phyloP scores from a whole-genome alignment of 2,329 filamentous ascomycete genomes.

The Decorospora gaudefroyi region DNA sequence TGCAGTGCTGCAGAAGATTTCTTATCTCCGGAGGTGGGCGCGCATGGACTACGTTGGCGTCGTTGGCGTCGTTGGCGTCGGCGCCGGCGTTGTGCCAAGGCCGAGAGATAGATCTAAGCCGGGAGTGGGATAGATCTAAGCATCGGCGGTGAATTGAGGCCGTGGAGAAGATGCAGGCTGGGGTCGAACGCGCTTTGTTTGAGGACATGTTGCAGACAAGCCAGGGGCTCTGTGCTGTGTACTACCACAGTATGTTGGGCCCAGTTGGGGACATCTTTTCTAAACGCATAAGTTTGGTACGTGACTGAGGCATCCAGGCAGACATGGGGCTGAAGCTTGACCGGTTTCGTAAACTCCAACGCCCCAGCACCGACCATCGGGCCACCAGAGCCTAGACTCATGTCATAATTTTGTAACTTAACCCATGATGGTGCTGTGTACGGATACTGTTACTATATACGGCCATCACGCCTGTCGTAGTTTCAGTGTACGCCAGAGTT shows the following conservation, averaged over 20 bases:
- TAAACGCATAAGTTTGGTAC: constrained; percentile 47
- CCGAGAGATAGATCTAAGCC: too few species aligned
- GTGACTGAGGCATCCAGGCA: constrained; percentile 34
- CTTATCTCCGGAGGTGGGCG: too few species aligned
- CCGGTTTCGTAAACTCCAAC: constrained; percentile 38
- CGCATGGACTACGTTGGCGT: too few species aligned
- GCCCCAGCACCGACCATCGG: constrained; percentile 5
- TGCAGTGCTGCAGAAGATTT: too few species aligned
- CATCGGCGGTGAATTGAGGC: constrained; percentile 25
- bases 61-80: too few species aligned
- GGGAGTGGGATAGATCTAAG: too few species aligned
- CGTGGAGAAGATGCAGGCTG: constrained; percentile 25
- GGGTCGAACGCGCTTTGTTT: constrained; percentile 40
- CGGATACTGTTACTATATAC: too few species aligned
- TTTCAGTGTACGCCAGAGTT: too few species aligned
- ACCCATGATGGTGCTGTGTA: background rate
- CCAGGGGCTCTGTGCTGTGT: constrained; percentile 28
- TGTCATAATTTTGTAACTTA: background rate
- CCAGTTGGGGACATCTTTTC: constrained; percentile 30
- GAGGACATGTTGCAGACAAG: constrained; percentile 44
- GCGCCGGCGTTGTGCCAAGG: too few species aligned
- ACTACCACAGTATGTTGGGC: too few species aligned
- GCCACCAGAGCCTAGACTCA: constrained; percentile 9
- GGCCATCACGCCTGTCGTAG: too few species aligned
- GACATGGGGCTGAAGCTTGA: constrained; percentile 36